phyloP scores from a whole-genome alignment of 108 stramenopile species.

The Nitzschia sp. region DNA sequence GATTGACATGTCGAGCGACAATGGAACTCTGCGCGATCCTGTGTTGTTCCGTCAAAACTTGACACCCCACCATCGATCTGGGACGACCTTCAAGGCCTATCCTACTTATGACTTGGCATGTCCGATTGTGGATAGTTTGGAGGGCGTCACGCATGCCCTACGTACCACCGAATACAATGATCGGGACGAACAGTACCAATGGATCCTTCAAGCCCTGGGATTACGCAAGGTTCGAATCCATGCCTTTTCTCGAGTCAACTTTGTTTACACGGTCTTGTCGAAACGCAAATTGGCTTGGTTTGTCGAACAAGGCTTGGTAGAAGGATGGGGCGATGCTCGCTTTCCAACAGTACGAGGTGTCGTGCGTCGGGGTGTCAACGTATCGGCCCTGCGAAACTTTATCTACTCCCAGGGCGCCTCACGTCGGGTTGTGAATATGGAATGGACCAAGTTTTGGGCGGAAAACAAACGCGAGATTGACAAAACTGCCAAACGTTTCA shows the following conservation, averaged over 20 bases:
- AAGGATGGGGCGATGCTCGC: slow-evolving; percentile 97
- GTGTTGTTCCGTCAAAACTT: slow-evolving; percentile 95
- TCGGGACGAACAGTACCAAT: slow-evolving; percentile 94
- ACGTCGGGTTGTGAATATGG: slow-evolving; percentile 93
- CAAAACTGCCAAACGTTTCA: slow-evolving; percentile 88
- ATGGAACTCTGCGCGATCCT: slow-evolving; percentile 98
- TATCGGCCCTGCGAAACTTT: slow-evolving; percentile 87
- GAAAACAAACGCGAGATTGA: slow-evolving; percentile 98
- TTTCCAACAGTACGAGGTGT: slow-evolving; percentile 98
- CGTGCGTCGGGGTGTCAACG: slow-evolving; percentile 89
- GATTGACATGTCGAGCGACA: slow-evolving; percentile 93
- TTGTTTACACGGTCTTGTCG: slow-evolving; percentile 93
- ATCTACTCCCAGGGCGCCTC: slow-evolving; percentile 91
- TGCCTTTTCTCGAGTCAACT: slow-evolving; percentile 96
- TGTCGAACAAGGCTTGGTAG: slow-evolving; percentile 93
- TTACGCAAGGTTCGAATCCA: slow-evolving; percentile 92
- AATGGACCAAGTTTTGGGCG: slow-evolving; percentile 98
- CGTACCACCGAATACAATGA: slow-evolving; percentile 99
- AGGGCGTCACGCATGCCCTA: slow-evolving; percentile 98
- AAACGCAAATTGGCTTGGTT: slow-evolving; percentile 99
- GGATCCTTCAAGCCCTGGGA: slow-evolving; percentile 84
- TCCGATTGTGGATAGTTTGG: slow-evolving; percentile 98
- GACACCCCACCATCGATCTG: slow-evolving; percentile 95
- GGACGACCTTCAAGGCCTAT: slow-evolving; percentile 97
- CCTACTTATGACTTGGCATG: slow-evolving; percentile 99